Evolutionary conservation across 2,329 filamentous ascomycete genomes (phyloP).

Genomic region (Colletotrichum agaves): DNA sequence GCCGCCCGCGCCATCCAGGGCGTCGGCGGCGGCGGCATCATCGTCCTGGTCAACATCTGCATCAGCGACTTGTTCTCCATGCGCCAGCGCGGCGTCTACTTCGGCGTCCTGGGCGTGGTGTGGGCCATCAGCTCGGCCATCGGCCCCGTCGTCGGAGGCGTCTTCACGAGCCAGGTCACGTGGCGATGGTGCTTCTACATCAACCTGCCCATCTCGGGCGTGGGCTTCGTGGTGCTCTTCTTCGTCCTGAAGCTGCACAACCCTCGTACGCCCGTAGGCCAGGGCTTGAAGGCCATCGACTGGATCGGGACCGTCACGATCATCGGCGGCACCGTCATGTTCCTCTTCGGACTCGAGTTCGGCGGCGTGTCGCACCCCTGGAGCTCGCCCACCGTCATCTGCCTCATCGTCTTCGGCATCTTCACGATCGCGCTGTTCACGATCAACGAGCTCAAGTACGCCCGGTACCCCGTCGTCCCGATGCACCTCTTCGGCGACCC

Average conservation of each 20-base stretch:
- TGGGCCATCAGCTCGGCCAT: constrained; percentile 74
- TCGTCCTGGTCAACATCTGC: constrained; percentile 63
- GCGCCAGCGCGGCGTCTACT: constrained; percentile 59
- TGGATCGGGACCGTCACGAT: constrained; percentile 71
- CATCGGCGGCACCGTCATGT: constrained; percentile 73
- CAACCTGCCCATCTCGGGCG: constrained; percentile 61
- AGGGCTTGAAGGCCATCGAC: constrained; percentile 71
- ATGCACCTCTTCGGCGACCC: constrained; percentile 66
- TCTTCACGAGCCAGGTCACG: constrained; percentile 69
- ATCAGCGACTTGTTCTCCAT: constrained; percentile 66
- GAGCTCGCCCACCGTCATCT: constrained; percentile 70
- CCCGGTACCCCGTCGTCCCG: constrained; percentile 76
- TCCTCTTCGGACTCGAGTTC: constrained; percentile 76
- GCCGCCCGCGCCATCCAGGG: constrained; percentile 61
- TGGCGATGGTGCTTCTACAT: constrained; percentile 68
- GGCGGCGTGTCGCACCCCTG: constrained; percentile 73
- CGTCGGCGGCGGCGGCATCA: constrained; percentile 61
- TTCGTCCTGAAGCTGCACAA: constrained; percentile 75
- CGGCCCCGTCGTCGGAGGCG: constrained; percentile 73
- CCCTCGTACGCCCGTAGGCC: constrained; percentile 69
- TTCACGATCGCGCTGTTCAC: constrained; percentile 63
- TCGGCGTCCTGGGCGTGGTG: constrained; percentile 72
- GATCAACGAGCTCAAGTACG: constrained; percentile 71
- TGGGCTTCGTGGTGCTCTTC: constrained; percentile 66
- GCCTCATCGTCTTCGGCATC: constrained; percentile 69